Percentiles rank a stretch among this genome's conserved stretches.
phyloP scores from a whole-genome alignment of 768 basidiomycete genomes.

The Tulasnella sp. region DNA sequence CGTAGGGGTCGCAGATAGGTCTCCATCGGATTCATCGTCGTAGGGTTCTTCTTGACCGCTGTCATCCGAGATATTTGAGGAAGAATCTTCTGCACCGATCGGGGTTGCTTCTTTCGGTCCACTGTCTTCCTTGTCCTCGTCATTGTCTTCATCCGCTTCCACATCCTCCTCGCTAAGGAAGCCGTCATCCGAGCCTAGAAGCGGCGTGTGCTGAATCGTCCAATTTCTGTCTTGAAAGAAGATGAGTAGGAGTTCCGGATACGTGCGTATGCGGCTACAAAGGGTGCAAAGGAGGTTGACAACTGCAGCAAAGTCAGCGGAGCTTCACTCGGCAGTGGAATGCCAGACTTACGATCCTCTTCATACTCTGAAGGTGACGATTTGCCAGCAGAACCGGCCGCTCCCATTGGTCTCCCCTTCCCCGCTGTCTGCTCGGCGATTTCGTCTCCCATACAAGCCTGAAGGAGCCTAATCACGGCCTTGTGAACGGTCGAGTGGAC shows the following conservation, averaged over 20 bases:
- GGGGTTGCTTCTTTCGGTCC: conserved; percentile 18
- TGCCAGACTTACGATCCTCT: conserved; percentile 55
- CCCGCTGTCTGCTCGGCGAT: conserved; percentile 81
- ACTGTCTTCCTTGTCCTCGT: no score
- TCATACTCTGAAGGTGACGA: conserved; percentile 80
- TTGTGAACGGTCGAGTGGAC: conserved; percentile 85
- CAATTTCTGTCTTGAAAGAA: conserved; percentile 95
- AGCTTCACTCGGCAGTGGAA: neutral
- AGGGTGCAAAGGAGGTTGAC: conserved; percentile 86
- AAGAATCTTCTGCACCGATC: conserved; percentile 15
- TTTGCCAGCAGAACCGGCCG: conserved; percentile 57
- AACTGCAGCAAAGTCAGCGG: conserved; percentile 35
- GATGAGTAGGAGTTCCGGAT: conserved; percentile 85
- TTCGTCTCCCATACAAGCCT: conserved; percentile 87
- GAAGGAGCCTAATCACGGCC: conserved; percentile 71
- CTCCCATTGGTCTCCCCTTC: conserved; percentile 52
- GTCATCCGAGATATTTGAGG: neutral
- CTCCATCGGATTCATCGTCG: neutral
- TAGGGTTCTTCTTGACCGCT: neutral
- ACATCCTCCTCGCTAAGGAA: conserved; percentile 51
- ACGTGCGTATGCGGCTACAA: conserved; percentile 83
- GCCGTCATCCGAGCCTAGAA: conserved; percentile 31
- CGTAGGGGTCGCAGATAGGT: conserved; percentile 12
- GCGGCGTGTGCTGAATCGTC: conserved; percentile 55
- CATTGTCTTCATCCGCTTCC: conserved; percentile 28